Base-by-base conservation (phyloP, 2,329 filamentous ascomycete genomes). In the Plenodomus lindquistii region DNA sequence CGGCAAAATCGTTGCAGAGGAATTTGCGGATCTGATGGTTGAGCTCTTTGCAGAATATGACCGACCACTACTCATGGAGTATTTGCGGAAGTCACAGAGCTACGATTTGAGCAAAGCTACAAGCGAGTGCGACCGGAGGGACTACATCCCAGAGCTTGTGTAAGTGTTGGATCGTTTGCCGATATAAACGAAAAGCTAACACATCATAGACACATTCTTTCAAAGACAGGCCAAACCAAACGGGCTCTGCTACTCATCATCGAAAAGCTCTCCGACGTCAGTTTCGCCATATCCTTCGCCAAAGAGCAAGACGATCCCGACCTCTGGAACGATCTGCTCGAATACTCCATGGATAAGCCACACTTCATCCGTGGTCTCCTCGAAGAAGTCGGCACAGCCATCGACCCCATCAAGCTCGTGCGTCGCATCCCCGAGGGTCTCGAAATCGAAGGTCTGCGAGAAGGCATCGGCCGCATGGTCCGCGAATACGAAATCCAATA, bases 341-440 rank as follows among this genome's bases (percentile, higher is more conserved):
- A 93, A 60, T 97, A 97, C 72, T 93, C 89, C 52, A 97, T 99
- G 94, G 91, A 97, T 74, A 96, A 97, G 67, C 94, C 94, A 1
- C 85, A 85, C 35, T 99, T 99, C 74, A 97, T 99, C 59, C 87
- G 90, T 11, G 92, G 89, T 0, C 78, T 99, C 3, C 83, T 99
- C 0, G 91, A 96, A 64, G 91, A 97, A 74, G 93, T 96, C 1
- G 94, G 94, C 29, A 97, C 92, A 1, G 85, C 91, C 1, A 94
- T 99, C 64, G 87, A 97, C 64, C 94, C 94, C 0, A 93, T 97
- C 54, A 88, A 87, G 15, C 83, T 99, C 3, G 90, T 99, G 5
- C 82, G 89, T 13, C 85, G 92, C 4, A 99, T 99, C 21, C 94
- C 94, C 0, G 91, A 95, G 65, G 92, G 94, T 0, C 79, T 99